These are phyloP conservation scores for Cryptococcus sp. DNA, from an alignment of 1,284 basidiomycete genomes.

Conservation along the genomic window DNA sequence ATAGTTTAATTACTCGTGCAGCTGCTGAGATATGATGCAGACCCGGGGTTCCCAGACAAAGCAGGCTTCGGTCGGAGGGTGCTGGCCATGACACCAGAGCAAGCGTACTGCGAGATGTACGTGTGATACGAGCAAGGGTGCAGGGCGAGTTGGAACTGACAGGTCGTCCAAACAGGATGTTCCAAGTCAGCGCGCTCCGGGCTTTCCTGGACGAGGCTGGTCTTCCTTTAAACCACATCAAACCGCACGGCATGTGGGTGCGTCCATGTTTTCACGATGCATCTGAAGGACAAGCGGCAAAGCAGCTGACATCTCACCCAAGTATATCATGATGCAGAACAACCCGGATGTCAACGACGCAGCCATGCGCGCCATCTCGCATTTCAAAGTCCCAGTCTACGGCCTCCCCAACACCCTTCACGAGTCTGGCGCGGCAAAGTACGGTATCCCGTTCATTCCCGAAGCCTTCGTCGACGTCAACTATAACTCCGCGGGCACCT, in stretches of 20 bases:
- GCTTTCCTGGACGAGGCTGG: conserved; percentile 39
- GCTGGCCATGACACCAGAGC: conserved; percentile 23
- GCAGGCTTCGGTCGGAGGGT: conserved; percentile 24
- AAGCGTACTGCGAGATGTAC: conserved; percentile 31
- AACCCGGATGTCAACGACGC: conserved; percentile 32
- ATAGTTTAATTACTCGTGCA: not conserved
- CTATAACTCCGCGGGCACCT: conserved; percentile 30
- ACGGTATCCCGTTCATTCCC: conserved; percentile 30
- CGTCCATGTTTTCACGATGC: conserved; percentile 4
- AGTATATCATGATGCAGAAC: conserved; percentile 40
- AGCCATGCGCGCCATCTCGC: conserved; percentile 35
- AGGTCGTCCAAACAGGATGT: conserved; percentile 17
- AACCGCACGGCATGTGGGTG: conserved; percentile 33
- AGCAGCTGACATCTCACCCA: not conserved
- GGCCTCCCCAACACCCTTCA: conserved; percentile 43
- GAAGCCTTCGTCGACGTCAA: conserved; percentile 22
- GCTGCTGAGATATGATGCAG: conserved; percentile 1
- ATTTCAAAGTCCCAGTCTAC: conserved; percentile 41
- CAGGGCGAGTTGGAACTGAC: no score
- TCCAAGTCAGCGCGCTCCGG: conserved; percentile 42
- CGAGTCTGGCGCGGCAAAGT: conserved; percentile 35
- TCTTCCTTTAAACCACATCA: conserved; percentile 36
- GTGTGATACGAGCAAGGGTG: no score
- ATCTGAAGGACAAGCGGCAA: not conserved
- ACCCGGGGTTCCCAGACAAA: conserved; percentile 31